Evolutionary conservation across 2,329 filamentous ascomycete species (phyloP), one percentile per base, ranked within the genome.

Genomic region (Coleophoma eucalyptorum): DNA sequence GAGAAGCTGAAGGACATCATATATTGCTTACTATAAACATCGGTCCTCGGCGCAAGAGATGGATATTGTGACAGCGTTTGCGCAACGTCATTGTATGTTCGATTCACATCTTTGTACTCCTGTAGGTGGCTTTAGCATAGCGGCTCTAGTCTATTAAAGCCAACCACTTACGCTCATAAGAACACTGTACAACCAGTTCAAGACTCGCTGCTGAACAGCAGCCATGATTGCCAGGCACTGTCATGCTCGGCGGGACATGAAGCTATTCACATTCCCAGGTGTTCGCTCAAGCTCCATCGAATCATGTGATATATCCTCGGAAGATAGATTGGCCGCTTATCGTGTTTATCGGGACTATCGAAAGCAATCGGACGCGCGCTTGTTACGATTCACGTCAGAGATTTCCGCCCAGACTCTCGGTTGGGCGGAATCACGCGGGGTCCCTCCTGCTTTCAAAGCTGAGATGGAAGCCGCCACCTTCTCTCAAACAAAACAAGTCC

Each of bases 121-220:
- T 97, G 69, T 20, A 31, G 11, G 13, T 26, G 42, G n/a, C 20
- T 11, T 61, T 51, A 57, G 58, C 32, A 50, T 40, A 21, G 15
- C 31, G 10, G n/a, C 26, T 11, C 43, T 5, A 5, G 43, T 33
- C 21, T 12, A 16, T 35, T 11, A 20, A 46, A 34, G 15, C 54
- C 21, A 52, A 43, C 16, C 21, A 60, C 75, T 45, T 72, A 90
- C 88, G 62, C 84, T 89, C 40, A 87, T 89, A 52, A 97, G 73
- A 50, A 96, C 86, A 71, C 89, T 94, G 72, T 96, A 96, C 5
- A 97, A 84, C 93, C 93, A 97, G 72, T 91, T 92, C 64, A 97
- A 78, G 54, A 95, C 87, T 72, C 91, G 89, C 70, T 96, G 91
- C 63, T 90, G 87, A 66, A 96, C 89, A 62, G 85, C 83, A 78